Base-by-base conservation (phyloP, 768 basidiomycete genomes). In the Dentipellis fragilis region DNA sequence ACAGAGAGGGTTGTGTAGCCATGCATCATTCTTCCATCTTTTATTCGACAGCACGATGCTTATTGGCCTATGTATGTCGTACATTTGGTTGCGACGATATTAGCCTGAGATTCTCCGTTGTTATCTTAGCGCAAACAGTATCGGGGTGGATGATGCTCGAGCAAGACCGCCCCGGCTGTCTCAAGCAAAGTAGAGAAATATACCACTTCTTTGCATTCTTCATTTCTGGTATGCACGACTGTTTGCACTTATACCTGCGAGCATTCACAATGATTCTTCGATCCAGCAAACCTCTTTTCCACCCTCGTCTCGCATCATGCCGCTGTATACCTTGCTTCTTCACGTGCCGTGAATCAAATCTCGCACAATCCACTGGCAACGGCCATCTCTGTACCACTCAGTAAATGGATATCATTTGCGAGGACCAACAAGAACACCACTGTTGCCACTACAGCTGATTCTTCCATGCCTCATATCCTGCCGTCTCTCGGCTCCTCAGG, bases 171-270 rank as follows among this genome's bases (percentile, higher is more conserved):
- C 29, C 29, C 29, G 29, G 29, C 6, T 29, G 6, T 29, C 29
- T 29, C 3, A 29, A 29, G 29, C 29, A 93, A 63, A 77, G 87
- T 2, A 85, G 85, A 8, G 71, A 78, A 12, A 73, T 75, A 23
- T 89, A 80, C 68, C 93, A 96, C 66, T 87, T 93, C 68, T 71
- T 90, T 4, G 85, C 87, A 0, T 90, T 96, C 71, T 89, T 84
- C 64, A 63, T 91, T 45, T 80, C 86, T 45, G 87, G 89, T 88
- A 62, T 10, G 59, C 7, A 19, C 10, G 5, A 19, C 10, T 49
- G 51, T 39, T 14, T 50, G 51, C 38, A 54, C 42, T 10, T 39
- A 6, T 39, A 54, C 21, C 11, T 11, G n/a, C 19, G 2, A 48
- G 21, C 19, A 29, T 23, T 37, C 37, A 16, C 9, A 42, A 38